These are phyloP conservation scores for maize (Zea mays) DNA, from an alignment of 176 grass and related monocot genomes.

Conservation along the genomic window DNA sequence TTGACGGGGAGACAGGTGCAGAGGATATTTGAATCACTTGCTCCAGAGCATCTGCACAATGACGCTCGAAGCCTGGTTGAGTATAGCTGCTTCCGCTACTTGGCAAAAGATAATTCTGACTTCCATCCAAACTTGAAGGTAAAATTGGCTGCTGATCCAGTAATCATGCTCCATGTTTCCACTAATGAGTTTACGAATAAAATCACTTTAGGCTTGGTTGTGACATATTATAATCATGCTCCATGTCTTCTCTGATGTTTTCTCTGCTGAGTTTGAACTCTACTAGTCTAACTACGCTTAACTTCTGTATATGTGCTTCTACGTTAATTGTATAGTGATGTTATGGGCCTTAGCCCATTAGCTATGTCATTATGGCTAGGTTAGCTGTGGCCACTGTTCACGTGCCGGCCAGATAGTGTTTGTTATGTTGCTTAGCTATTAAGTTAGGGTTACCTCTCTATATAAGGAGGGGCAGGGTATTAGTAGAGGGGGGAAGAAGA, in stretches of 20 bases:
- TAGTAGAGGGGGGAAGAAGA: too few relatives aligned
- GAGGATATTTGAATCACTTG: slow-evolving; percentile 72
- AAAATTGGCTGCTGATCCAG: slow-evolving; percentile 34
- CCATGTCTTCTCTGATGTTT: slow-evolving; percentile 1
- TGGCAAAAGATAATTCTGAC: slow-evolving; percentile 79
- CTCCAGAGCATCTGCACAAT: slow-evolving; percentile 56
- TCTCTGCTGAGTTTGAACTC: slow-evolving; percentile 25
- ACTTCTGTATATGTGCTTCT: neutral
- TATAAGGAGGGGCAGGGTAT: too few relatives aligned
- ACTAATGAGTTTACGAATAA: neutral
- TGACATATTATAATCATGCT: slow-evolving; percentile 8
- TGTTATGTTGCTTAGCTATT: too few relatives aligned
- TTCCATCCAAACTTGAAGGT: slow-evolving; percentile 91
- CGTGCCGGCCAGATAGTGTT: too few relatives aligned
- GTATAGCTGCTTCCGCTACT: slow-evolving; percentile 94
- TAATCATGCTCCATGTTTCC: neutral
- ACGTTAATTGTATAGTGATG: slow-evolving; percentile 25
- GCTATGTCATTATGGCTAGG: too few relatives aligned
- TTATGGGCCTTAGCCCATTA: too few relatives aligned
- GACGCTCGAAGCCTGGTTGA: slow-evolving; percentile 84
- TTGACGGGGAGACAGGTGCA: slow-evolving; percentile 80
- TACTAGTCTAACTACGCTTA: slow-evolving; percentile 21
- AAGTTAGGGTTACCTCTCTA: too few relatives aligned
- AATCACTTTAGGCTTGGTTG: slow-evolving; percentile 7
- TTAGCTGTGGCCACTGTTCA: too few relatives aligned